phyloP scores from a whole-genome alignment of 1,284 basidiomycete genomes.

The Serendipita sp. region DNA sequence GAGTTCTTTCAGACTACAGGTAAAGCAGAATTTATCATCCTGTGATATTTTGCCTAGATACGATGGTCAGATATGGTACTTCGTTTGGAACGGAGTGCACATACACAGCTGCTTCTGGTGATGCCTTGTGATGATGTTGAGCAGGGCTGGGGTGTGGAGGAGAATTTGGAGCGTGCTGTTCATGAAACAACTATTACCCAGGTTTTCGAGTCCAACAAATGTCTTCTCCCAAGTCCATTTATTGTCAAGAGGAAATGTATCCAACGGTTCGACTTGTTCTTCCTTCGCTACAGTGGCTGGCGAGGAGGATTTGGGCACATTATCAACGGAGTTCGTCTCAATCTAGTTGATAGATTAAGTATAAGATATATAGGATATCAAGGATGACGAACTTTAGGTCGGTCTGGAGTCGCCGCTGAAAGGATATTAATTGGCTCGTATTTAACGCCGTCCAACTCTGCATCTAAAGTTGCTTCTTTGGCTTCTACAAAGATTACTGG shows the following conservation, averaged over 20 bases:
- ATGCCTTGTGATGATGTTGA: constrained; percentile 54
- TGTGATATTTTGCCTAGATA: constrained; percentile 31
- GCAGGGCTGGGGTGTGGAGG: constrained; percentile 83
- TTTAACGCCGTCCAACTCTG: constrained; percentile 23
- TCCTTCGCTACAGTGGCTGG: background rate
- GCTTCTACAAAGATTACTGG: constrained; percentile 6
- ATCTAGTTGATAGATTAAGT: background rate
- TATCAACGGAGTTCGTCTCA: background rate
- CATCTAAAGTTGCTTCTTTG: background rate
- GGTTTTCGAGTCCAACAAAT: constrained; percentile 58
- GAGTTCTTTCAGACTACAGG: constrained; percentile 49
- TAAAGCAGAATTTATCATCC: constrained; percentile 54
- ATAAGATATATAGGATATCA: background rate
- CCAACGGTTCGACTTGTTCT: background rate
- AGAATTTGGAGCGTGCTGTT: constrained; percentile 93
- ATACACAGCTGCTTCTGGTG: constrained; percentile 33
- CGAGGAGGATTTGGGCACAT: background rate
- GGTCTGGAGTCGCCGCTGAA: constrained; percentile 36
- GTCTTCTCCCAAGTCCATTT: constrained; percentile 29
- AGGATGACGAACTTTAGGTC: constrained; percentile 27
- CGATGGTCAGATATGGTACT: constrained; percentile 21
- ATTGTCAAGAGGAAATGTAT: constrained; percentile 24
- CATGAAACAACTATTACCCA: constrained; percentile 94
- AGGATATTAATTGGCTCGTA: constrained; percentile 63
- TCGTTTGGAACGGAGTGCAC: constrained; percentile 16